Conservation (phyloP, 2,329 filamentous ascomycete species). For the Monosporascus sp. region DNA sequence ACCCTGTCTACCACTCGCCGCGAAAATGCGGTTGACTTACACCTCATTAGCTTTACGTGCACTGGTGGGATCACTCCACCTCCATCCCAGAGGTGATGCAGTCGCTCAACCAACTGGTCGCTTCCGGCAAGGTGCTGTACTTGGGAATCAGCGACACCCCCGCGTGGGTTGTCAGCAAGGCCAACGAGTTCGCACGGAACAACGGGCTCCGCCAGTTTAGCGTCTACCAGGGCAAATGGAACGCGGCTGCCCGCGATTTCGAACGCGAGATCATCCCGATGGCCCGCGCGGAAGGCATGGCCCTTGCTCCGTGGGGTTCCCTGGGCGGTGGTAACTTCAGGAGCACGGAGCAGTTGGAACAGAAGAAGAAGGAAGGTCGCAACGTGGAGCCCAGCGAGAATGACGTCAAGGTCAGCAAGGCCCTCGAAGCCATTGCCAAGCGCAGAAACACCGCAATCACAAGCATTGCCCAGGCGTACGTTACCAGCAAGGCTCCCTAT, state of each 20-base stretch:
- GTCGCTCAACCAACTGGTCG: conserved; percentile 34
- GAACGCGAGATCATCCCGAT: conserved; percentile 39
- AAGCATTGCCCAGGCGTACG: conserved; percentile 45
- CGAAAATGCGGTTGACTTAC: too few species aligned
- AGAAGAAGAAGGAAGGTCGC: conserved; percentile 38
- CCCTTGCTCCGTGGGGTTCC: conserved; percentile 51
- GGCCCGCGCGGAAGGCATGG: conserved; percentile 40
- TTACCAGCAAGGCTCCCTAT: conserved; percentile 37
- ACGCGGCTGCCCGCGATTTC: conserved; percentile 26
- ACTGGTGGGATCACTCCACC: conserved; percentile 39
- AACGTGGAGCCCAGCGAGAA: not conserved
- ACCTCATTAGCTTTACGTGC: conserved; percentile 28
- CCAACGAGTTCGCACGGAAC: conserved; percentile 32
- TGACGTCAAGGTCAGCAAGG: conserved; percentile 30
- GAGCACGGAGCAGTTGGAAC: conserved; percentile 32
- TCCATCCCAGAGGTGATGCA: conserved; percentile 39
- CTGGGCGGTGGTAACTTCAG: conserved; percentile 43
- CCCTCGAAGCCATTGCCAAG: conserved; percentile 52
- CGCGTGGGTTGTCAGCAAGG: conserved; percentile 33
- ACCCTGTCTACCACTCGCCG: too few species aligned
- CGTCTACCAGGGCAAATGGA: conserved; percentile 37
- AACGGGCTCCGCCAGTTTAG: conserved; percentile 31
- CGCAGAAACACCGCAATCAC: conserved; percentile 48
- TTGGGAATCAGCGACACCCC: conserved; percentile 35
- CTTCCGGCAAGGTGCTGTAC: conserved; percentile 36